A percentile compares a stretch with the other conserved stretches of the same genome.
Evolutionary conservation across 257 asterid species (phyloP).

Genomic region (Lantana camara): DNA sequence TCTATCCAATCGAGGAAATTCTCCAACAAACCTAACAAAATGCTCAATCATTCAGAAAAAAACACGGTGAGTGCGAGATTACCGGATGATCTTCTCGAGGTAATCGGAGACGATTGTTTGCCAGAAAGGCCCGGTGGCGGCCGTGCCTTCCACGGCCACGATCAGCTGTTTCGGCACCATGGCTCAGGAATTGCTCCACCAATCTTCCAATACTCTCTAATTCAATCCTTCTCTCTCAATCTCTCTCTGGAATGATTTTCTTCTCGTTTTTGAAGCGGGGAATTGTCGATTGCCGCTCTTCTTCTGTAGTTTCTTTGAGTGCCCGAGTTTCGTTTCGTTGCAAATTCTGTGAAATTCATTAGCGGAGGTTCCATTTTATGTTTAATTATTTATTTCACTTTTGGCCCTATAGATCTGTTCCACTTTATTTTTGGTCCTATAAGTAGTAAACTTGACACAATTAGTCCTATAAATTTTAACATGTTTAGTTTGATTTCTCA

Average conservation of each 20-base stretch:
- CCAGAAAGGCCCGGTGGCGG: constrained; percentile 89
- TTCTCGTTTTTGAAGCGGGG: not conserved
- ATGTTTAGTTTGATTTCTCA: too few species aligned
- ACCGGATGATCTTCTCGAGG: constrained; percentile 81
- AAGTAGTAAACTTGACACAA: too few species aligned
- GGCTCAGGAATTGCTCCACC: constrained; percentile 17
- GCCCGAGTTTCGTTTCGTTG: not conserved
- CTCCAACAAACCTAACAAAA: not conserved
- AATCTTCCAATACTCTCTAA: not conserved
- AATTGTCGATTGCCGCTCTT: not conserved
- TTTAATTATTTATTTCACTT: too few species aligned
- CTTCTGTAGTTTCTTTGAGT: not conserved
- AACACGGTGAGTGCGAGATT: constrained; percentile 18
- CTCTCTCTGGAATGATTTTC: not conserved
- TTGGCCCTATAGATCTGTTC: too few species aligned
- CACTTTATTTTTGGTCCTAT: too few species aligned
- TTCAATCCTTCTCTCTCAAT: not conserved
- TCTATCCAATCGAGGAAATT: not conserved
- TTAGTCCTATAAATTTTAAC: too few species aligned
- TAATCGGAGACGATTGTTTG: constrained; percentile 68
- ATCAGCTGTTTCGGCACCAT: constrained; percentile 68
- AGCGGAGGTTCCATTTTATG: not conserved
- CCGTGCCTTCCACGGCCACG: constrained; percentile 90
- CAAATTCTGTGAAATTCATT: not conserved
- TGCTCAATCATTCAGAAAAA: not conserved